A percentile compares a stretch with the other conserved stretches of the same genome.
Evolutionary conservation across 2,329 filamentous ascomycete species (phyloP).

Genomic region (Penicillium sp.): DNA sequence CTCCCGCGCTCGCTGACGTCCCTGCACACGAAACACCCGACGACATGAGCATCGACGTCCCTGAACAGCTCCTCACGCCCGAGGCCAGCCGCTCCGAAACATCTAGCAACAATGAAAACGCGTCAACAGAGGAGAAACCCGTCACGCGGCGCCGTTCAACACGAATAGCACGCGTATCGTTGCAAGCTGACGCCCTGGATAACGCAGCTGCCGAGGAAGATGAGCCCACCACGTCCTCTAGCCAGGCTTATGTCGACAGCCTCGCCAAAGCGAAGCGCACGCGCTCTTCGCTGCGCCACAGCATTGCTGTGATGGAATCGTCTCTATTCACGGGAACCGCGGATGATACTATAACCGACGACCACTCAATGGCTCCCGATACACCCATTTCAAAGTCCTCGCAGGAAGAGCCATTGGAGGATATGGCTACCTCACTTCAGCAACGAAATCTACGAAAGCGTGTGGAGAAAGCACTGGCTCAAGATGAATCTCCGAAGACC

Average conservation of each 20-base stretch:
- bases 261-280: constrained; percentile 32
- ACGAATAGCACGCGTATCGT: constrained; percentile 40
- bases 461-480: constrained; percentile 26
- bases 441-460: constrained; percentile 32
- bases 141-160: constrained; percentile 32
- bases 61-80: constrained; percentile 41
- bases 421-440: constrained; percentile 24
- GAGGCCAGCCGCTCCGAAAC: constrained; percentile 43
- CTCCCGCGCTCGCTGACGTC: constrained; percentile 27
- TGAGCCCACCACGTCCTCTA: constrained; percentile 17
- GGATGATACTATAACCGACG: constrained; percentile 19
- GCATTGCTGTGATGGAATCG: constrained; percentile 40
- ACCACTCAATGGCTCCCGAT: constrained; percentile 27
- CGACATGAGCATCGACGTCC: constrained; percentile 33
- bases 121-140: constrained; percentile 32
- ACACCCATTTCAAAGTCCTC: constrained; percentile 36
- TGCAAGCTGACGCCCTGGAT: constrained; percentile 30
- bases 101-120: constrained; percentile 39
- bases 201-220: constrained; percentile 23
- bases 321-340: constrained; percentile 26
- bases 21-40: constrained; percentile 26
- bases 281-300: constrained; percentile 36
- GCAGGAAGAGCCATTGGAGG: constrained; percentile 24
- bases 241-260: constrained; percentile 37
- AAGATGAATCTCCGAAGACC: constrained; percentile 23